phyloP scores from a whole-genome alignment of 352 stramenopile species.

The Pythium apleroticum region DNA sequence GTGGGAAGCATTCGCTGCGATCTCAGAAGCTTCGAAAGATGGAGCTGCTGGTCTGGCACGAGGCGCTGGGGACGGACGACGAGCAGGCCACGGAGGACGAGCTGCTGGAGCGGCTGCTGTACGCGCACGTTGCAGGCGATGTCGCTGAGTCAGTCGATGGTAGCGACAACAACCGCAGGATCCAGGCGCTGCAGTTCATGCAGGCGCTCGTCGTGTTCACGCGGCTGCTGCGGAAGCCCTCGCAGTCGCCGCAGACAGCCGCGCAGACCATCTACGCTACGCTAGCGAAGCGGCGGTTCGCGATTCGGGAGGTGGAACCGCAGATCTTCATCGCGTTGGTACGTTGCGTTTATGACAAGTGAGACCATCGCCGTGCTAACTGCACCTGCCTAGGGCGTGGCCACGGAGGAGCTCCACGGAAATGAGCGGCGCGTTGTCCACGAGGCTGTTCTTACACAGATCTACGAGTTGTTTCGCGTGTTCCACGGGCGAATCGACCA shows the following conservation, averaged over 20 bases:
- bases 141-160: not conserved
- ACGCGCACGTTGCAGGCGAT: constrained; percentile 20
- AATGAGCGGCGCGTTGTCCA: constrained; percentile 39
- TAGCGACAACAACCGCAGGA: not conserved
- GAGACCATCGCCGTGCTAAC: not conserved
- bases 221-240: constrained; percentile 30
- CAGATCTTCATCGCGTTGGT: constrained; percentile 66
- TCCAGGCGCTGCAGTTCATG: constrained; percentile 48
- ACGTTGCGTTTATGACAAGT: not conserved
- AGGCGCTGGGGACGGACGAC: constrained; percentile 61
- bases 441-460: constrained; percentile 35
- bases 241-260: not conserved
- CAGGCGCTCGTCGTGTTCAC: constrained; percentile 58
- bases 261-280: constrained; percentile 44
- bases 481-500: constrained; percentile 56
- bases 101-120: constrained; percentile 48
- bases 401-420: constrained; percentile 16
- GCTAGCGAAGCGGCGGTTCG: constrained; percentile 42
- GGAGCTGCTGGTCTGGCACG: constrained; percentile 66
- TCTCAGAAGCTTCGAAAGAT: constrained; percentile 14
- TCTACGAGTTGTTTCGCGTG: constrained; percentile 55
- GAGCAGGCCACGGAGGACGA: constrained; percentile 63
- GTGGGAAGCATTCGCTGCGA: too few species aligned
- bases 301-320: constrained; percentile 53
- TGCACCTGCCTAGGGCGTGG: not conserved